Base-by-base conservation (phyloP, 352 stramenopile species). In the Chrysophaeum taylorii region DNA sequence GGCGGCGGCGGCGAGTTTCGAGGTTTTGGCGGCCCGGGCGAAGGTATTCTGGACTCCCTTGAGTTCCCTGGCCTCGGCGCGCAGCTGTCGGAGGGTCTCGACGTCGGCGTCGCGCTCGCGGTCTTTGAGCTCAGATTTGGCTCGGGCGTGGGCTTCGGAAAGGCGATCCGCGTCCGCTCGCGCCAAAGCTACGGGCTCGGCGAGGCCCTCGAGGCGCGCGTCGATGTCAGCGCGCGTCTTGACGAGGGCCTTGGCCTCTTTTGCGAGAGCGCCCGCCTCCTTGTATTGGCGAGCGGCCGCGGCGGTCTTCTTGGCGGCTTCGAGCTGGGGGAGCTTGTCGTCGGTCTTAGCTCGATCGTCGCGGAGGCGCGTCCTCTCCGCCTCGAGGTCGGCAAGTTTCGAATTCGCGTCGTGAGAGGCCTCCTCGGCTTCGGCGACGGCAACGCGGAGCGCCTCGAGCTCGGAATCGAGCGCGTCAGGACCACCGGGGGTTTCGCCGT, bases 181-280 rank as follows among this genome's bases (percentile, higher is more conserved):
- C 5, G 57, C 57, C 5, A 35, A 5, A 2, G 33, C 14, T 12
- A 7, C 18, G 33, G 57, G 33, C 4, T 9, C 35, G 12, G 2
- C 31, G 1, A 66, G 31, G 18, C 33, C 31, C 14, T 9, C 57
- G 31, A 66, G 33, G 12, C 31, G 7, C 33, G 7, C 4, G 14
- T 16, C 31, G 2, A 29, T 2, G 18, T 2, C 35, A 18, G 2
- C 57, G 2, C 14, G 15, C 57, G 25, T 42, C 14, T 9, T 25
- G 33, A 27, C 21, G 7, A 42, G n/a, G 2, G 9, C 35, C 31
- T 41, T 66, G 33, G 35, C 57, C 33, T 66, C 57, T n/a, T 66
- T 66, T 31, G 57, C 57, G 33, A 66, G 35, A 2, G 57, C 57
- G 57, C 57, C 57, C 2, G 57, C 57, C 57, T 66, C 57, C 57